These are phyloP conservation scores for Xylaria arbuscula DNA, from an alignment of 2,329 filamentous ascomycete genomes.

Conservation along the genomic window DNA sequence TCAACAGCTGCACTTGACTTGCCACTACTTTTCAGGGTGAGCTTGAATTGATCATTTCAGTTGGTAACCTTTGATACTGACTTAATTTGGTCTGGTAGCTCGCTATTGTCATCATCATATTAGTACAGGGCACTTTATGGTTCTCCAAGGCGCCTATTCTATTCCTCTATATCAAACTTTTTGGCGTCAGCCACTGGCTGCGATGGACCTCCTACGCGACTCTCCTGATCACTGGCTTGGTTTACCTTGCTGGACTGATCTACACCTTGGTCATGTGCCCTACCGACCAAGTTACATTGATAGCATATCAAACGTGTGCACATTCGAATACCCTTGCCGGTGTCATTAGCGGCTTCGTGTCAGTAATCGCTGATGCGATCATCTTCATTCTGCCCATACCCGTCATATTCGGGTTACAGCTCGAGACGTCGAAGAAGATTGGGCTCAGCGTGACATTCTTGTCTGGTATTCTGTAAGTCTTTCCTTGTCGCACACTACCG, in stretches of 20 bases:
- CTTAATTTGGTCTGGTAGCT: not conserved
- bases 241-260: constrained; percentile 12
- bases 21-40: constrained; percentile 13
- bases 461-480: constrained; percentile 20
- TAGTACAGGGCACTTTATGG: constrained; percentile 19
- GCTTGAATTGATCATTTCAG: not conserved
- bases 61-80: not conserved
- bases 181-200: constrained; percentile 20
- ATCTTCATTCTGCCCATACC: constrained; percentile 22
- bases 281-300: not conserved
- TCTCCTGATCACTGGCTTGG: constrained; percentile 8
- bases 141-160: constrained; percentile 21
- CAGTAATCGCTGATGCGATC: constrained; percentile 10
- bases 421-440: constrained; percentile 24
- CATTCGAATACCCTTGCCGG: constrained; percentile 11
- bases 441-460: constrained; percentile 21
- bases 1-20: not conserved
- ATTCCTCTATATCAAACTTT: constrained; percentile 22
- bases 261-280: constrained; percentile 7
- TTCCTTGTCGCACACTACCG: too few species aligned
- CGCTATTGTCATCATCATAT: constrained; percentile 14
- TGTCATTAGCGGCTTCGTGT: constrained; percentile 16
- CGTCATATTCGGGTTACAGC: constrained; percentile 7
- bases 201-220: constrained; percentile 8
- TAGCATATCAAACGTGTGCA: not conserved